phyloP scores from a whole-genome alignment of 495 filamentous ascomycete species.

The Aspergillus sclerotiicarbonarius region DNA sequence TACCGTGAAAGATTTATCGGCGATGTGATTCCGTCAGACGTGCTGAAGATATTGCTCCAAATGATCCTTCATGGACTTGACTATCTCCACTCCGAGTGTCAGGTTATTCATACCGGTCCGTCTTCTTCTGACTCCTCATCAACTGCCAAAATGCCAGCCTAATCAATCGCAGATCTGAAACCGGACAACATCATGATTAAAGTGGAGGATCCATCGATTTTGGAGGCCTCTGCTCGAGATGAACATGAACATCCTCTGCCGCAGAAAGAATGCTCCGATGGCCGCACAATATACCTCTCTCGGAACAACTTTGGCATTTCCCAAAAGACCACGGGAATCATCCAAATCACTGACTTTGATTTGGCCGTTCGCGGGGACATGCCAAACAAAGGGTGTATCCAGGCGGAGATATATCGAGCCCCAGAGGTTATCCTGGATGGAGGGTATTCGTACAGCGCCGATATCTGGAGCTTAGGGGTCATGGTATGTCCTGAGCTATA shows the following conservation, averaged over 20 bases:
- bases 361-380: too few relatives aligned
- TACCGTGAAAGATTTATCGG: constrained; percentile 19
- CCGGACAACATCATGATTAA: neutral
- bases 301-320: constrained; percentile 15
- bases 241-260: constrained; percentile 21
- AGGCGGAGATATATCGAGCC: too few relatives aligned
- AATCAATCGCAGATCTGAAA: neutral
- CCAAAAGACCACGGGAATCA: too few relatives aligned
- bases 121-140: constrained; percentile 1
- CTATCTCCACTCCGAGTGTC: constrained; percentile 19
- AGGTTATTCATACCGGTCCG: constrained; percentile 18
- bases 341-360: too few relatives aligned
- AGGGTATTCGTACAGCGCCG: too few relatives aligned
- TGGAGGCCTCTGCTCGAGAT: constrained; percentile 19
- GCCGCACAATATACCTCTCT: constrained; percentile 18
- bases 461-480: too few relatives aligned
- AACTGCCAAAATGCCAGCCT: neutral
- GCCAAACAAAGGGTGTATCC: too few relatives aligned
- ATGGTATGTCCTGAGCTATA: too few relatives aligned
- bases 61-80: constrained; percentile 16
- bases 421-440: too few relatives aligned
- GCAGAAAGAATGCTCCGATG: constrained; percentile 18
- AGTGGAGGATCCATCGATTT: constrained; percentile 3
- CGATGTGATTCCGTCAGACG: constrained; percentile 12
- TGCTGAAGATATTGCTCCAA: constrained; percentile 17